A percentile compares a stretch with the other conserved stretches of the same genome.
Conservation (phyloP, 1,284 basidiomycete species). For the Rhodotorula sp. region DNA sequence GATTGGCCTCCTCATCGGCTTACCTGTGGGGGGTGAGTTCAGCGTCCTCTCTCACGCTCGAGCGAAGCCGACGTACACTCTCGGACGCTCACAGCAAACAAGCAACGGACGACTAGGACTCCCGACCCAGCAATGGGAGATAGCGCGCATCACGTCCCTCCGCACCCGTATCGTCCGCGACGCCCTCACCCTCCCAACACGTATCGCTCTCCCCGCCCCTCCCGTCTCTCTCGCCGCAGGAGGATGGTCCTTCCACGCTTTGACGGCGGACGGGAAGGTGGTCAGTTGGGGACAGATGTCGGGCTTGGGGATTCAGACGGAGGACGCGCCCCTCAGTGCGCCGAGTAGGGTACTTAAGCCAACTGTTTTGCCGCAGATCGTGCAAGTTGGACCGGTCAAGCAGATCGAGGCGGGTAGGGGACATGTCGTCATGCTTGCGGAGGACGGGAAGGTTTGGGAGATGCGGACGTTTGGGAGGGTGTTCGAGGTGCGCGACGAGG, state of each 20-base stretch:
- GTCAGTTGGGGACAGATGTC: conserved; percentile 31
- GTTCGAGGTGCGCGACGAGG: conserved; percentile 29
- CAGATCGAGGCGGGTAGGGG: conserved; percentile 32
- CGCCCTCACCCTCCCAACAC: conserved; percentile 30
- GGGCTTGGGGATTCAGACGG: background rate
- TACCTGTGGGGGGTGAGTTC: conserved; percentile 27
- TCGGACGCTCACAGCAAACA: background rate
- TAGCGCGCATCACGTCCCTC: conserved; percentile 11
- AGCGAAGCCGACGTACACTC: background rate
- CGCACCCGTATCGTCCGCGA: conserved; percentile 21
- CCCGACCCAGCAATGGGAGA: conserved; percentile 15
- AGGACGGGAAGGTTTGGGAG: conserved; percentile 26
- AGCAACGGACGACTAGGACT: background rate
- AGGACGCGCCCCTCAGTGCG: conserved; percentile 9
- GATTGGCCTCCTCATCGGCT: background rate
- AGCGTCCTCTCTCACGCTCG: background rate
- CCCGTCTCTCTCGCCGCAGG: conserved; percentile 27
- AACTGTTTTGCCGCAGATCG: conserved; percentile 18
- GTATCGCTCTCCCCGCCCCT: conserved; percentile 18
- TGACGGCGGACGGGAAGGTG: conserved; percentile 23
- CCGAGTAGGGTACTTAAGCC: background rate
- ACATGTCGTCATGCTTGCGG: conserved; percentile 21
- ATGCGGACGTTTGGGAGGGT: conserved; percentile 17
- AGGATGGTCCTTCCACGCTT: conserved; percentile 35
- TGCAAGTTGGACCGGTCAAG: conserved; percentile 18